These are phyloP conservation scores for Comarum palustre DNA, from an alignment of 306 rosid genomes.

Conservation along the genomic window DNA sequence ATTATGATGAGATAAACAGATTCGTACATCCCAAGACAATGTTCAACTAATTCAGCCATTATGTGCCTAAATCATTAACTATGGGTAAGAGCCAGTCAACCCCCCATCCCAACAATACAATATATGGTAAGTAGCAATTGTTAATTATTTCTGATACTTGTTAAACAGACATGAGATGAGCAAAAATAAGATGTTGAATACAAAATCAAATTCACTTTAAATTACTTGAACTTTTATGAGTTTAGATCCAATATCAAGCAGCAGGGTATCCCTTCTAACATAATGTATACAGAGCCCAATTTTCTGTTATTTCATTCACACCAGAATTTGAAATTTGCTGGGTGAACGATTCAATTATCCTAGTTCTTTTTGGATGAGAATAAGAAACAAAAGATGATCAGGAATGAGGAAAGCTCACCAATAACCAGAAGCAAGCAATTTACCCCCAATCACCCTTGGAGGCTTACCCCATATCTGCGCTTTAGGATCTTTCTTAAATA, in stretches of 20 bases:
- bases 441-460: conserved; percentile 82
- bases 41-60: background rate
- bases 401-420: conserved; percentile 57
- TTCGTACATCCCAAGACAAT: background rate
- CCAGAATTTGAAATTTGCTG: background rate
- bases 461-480: conserved; percentile 87
- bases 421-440: conserved; percentile 92
- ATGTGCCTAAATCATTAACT: background rate
- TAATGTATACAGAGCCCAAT: background rate
- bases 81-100: background rate
- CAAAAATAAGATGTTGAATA: background rate
- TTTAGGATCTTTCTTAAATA: conserved; percentile 81
- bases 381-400: conserved; percentile 11
- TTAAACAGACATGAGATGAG: background rate
- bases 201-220: background rate
- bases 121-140: background rate
- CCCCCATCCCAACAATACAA: background rate
- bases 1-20: background rate
- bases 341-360: background rate
- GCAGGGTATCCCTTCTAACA: conserved; percentile 4
- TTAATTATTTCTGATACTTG: background rate
- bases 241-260: background rate
- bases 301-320: background rate
- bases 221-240: background rate
- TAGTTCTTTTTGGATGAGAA: conserved; percentile 11